Evolutionary conservation across 371 early-diverging fungal species (phyloP).

Genomic region (Zopfochytrium polystomum): DNA sequence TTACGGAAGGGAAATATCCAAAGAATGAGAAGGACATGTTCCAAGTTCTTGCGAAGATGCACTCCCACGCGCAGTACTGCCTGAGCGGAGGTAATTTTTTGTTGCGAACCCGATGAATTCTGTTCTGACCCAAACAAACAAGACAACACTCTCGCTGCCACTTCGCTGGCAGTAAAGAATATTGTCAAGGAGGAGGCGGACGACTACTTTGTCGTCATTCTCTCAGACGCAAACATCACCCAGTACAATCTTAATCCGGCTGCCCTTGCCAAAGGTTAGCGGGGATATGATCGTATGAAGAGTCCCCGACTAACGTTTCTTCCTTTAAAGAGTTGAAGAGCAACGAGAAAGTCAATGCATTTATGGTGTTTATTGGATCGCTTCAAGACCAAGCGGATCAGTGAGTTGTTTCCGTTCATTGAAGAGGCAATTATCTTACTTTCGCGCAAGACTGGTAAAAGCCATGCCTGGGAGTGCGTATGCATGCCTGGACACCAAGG

Average conservation of each 20-base stretch:
- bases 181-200: slow-evolving; percentile 72
- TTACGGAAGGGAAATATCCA: slow-evolving; percentile 64
- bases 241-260: slow-evolving; percentile 77
- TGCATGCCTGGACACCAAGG: slow-evolving; percentile 70
- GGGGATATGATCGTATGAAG: background rate
- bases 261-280: slow-evolving; percentile 55
- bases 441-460: slow-evolving; percentile 57
- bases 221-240: slow-evolving; percentile 82
- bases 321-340: slow-evolving; percentile 10
- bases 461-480: slow-evolving; percentile 49
- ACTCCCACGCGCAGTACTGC: slow-evolving; percentile 34
- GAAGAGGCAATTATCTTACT: slow-evolving; percentile 14
- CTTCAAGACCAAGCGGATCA: slow-evolving; percentile 22
- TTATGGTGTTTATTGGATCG: slow-evolving; percentile 31
- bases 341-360: slow-evolving; percentile 49
- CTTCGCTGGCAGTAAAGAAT: slow-evolving; percentile 66
- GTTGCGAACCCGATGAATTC: no score
- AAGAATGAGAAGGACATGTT: no score
- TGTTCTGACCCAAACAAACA: no score
- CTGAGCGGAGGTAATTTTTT: no score
- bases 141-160: slow-evolving; percentile 75
- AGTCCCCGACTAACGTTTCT: background rate
- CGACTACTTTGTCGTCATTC: slow-evolving; percentile 73
- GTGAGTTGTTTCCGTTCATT: slow-evolving; percentile 43
- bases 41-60: slow-evolving; percentile 42